phyloP scores from a whole-genome alignment of 805 yeast species.

The Teunomyces funiuensis region DNA sequence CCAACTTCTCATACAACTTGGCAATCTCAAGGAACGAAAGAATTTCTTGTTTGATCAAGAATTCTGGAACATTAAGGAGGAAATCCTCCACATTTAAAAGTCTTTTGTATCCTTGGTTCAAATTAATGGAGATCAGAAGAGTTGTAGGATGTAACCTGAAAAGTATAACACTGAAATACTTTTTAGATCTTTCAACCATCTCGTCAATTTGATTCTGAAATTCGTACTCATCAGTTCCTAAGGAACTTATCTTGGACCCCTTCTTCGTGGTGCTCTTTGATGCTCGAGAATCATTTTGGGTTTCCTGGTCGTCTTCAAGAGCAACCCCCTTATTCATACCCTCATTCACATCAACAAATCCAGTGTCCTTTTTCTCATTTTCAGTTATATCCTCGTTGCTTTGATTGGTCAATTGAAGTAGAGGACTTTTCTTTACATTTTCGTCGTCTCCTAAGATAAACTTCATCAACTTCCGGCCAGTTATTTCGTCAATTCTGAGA shows the following conservation, averaged over 20 bases:
- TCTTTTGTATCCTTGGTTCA: constrained; percentile 33
- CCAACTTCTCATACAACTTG: constrained; percentile 29
- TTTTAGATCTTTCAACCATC: constrained; percentile 76
- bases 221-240: constrained; percentile 10
- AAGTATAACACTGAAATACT: constrained; percentile 64
- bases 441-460: constrained; percentile 34
- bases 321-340: constrained; percentile 13
- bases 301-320: constrained; percentile 5
- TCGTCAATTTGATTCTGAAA: constrained; percentile 39
- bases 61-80: constrained; percentile 32
- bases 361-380: constrained; percentile 10
- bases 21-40: constrained; percentile 39
- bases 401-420: constrained; percentile 9
- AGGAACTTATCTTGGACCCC: background rate
- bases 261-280: constrained; percentile 1
- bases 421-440: constrained; percentile 21
- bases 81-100: constrained; percentile 40
- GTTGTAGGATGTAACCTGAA: constrained; percentile 38
- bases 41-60: constrained; percentile 28
- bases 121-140: constrained; percentile 35
- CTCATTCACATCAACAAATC: constrained; percentile 10
- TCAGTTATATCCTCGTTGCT: constrained; percentile 11
- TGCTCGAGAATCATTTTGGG: background rate
- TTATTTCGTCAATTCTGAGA: constrained; percentile 38
- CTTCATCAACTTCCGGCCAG: constrained; percentile 38